phyloP scores from a whole-genome alignment of 1,139 yeast species.

The Yamadazyma jaroonii region DNA sequence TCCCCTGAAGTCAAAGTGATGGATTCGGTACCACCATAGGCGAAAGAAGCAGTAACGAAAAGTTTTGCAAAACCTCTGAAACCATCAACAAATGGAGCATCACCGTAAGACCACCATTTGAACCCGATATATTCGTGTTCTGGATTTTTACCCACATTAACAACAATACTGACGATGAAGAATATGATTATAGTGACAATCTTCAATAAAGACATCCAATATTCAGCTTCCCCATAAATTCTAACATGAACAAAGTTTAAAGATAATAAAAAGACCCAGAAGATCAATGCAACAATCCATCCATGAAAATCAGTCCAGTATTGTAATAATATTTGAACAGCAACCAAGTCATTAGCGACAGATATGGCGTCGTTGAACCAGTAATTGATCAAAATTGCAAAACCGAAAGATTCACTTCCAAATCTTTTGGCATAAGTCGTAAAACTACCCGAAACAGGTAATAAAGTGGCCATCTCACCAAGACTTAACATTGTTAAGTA shows the following conservation, averaged over 20 bases:
- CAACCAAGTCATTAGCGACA: constrained; percentile 61
- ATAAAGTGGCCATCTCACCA: constrained; percentile 65
- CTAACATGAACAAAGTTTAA: constrained; percentile 55
- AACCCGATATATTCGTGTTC: constrained; percentile 37
- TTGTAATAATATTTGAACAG: constrained; percentile 53
- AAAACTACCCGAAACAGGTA: constrained; percentile 64
- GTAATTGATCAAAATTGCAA: constrained; percentile 60
- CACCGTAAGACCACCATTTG: constrained; percentile 35
- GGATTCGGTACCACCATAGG: constrained; percentile 67
- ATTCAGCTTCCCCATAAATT: constrained; percentile 45
- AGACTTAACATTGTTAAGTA: constrained; percentile 57
- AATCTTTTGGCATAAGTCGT: constrained; percentile 58
- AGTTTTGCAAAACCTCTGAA: constrained; percentile 37
- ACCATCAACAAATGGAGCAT: constrained; percentile 42
- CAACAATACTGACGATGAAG: constrained; percentile 37
- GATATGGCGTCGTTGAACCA: constrained; percentile 66
- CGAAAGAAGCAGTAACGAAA: constrained; percentile 58
- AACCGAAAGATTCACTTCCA: constrained; percentile 61
- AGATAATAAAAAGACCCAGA: constrained; percentile 53
- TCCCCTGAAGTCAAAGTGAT: constrained; percentile 68
- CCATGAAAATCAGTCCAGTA: constrained; percentile 64
- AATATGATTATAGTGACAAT: constrained; percentile 39
- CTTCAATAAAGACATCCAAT: constrained; percentile 37
- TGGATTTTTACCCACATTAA: constrained; percentile 35
- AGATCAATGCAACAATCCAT: constrained; percentile 55